These are phyloP conservation scores for Penicillium malachiteum DNA, from an alignment of 495 filamentous ascomycete genomes.

Conservation along the genomic window DNA sequence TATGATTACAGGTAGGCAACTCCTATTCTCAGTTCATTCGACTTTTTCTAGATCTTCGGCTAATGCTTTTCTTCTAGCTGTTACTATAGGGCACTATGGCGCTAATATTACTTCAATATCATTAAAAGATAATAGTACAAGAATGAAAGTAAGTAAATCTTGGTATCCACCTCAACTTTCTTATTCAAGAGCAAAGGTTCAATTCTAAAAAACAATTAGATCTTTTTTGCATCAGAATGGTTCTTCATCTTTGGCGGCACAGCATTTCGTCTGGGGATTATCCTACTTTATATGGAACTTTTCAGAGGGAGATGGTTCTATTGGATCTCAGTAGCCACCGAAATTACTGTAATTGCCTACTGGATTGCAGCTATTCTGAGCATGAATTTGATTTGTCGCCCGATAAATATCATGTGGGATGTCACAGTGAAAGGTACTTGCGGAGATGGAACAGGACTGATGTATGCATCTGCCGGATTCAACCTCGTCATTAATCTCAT, in stretches of 20 bases:
- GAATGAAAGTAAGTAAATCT: no score
- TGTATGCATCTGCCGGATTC: constrained; percentile 21
- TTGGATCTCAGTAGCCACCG: neutral
- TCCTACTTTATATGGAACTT: constrained; percentile 1
- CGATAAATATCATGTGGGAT: constrained; percentile 23
- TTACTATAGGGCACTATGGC: neutral
- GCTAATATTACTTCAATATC: neutral
- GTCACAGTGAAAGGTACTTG: constrained; percentile 11
- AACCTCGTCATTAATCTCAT: constrained; percentile 20
- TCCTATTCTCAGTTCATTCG: neutral
- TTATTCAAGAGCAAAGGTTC: no score
- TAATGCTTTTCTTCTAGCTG: neutral
- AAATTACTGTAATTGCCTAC: constrained; percentile 16
- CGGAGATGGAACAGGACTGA: constrained; percentile 10
- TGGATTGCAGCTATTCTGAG: constrained; percentile 15
- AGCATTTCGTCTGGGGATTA: constrained; percentile 2
- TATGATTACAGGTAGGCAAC: neutral
- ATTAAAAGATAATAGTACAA: neutral
- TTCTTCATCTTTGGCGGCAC: constrained; percentile 3
- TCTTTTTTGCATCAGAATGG: constrained; percentile 8
- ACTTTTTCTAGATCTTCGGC: neutral
- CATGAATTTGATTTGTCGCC: constrained; percentile 19
- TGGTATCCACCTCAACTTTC: no score
- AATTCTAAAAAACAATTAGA: neutral
- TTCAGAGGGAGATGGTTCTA: neutral